These are phyloP conservation scores for Monosporascus sp. DNA, from an alignment of 2,329 filamentous ascomycete genomes.

Conservation along the genomic window DNA sequence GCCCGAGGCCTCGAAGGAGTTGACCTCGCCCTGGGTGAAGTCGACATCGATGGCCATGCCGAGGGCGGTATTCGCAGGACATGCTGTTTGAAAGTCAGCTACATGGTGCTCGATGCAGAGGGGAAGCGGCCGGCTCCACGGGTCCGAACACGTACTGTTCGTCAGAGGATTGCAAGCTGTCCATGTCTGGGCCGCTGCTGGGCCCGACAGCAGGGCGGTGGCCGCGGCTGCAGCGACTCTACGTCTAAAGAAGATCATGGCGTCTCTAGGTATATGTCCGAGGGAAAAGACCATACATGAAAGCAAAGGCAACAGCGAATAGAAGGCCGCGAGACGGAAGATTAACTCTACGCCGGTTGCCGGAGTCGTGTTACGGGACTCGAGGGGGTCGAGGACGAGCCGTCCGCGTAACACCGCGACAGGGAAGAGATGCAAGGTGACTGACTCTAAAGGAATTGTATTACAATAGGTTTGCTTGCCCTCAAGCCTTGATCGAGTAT, in stretches of 20 bases:
- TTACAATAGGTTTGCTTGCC: not conserved
- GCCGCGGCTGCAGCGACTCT: conserved; percentile 14
- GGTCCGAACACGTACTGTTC: conserved; percentile 16
- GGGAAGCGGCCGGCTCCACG: not conserved
- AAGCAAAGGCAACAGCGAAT: not conserved
- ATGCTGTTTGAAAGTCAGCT: conserved; percentile 40
- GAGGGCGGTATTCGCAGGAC: conserved; percentile 72
- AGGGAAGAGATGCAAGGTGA: not conserved
- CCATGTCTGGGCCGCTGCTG: conserved; percentile 23
- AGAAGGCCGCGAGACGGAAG: not conserved
- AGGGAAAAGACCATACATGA: conserved; percentile 6
- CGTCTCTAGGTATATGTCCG: conserved; percentile 7
- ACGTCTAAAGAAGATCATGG: conserved; percentile 17
- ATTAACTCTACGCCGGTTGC: not conserved
- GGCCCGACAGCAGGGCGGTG: conserved; percentile 14
- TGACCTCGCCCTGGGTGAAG: conserved; percentile 71
- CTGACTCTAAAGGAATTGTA: not conserved
- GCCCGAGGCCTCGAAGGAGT: conserved; percentile 66
- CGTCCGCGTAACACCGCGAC: not conserved
- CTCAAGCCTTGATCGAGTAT: not conserved
- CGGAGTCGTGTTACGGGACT: not conserved
- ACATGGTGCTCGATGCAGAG: not conserved
- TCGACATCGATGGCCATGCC: conserved; percentile 79
- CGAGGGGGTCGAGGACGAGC: not conserved
- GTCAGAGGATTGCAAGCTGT: conserved; percentile 25